Evolutionary conservation across 1,284 basidiomycete genomes (phyloP).

Genomic region (Kwoniella shivajii): DNA sequence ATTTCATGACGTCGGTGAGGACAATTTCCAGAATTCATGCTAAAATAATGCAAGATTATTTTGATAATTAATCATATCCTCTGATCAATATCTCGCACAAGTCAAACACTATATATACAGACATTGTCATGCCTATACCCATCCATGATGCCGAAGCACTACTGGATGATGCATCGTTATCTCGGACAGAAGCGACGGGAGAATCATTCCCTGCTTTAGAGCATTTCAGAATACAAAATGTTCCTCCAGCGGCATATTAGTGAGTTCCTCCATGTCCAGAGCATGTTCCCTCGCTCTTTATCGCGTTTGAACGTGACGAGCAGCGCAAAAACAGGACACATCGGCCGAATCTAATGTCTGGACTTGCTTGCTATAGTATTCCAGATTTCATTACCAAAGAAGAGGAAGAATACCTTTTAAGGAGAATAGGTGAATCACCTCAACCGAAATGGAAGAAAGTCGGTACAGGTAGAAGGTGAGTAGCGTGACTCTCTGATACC

Average conservation of each 20-base stretch:
- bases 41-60: too few relatives aligned
- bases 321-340: too few relatives aligned
- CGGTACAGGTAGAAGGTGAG: constrained; percentile 69
- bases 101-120: too few relatives aligned
- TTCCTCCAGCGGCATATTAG: constrained; percentile 43
- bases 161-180: too few relatives aligned
- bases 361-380: constrained; percentile 62
- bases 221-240: constrained; percentile 23
- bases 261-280: constrained; percentile 12
- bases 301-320: too few relatives aligned
- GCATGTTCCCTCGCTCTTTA: not conserved
- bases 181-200: not conserved
- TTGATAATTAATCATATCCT: too few relatives aligned
- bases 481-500: not conserved
- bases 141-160: not conserved
- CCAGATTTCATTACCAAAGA: constrained; percentile 76
- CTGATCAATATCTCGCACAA: too few relatives aligned
- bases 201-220: constrained; percentile 20
- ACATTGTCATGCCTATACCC: not conserved
- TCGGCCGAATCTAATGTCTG: not conserved
- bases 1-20: not conserved
- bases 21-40: not conserved
- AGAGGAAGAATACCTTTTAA: constrained; percentile 75
- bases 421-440: constrained; percentile 78
- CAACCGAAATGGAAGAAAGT: constrained; percentile 82